Base-by-base conservation (phyloP, 306 rosid genomes). In the Vigna reflexopilosa region DNA sequence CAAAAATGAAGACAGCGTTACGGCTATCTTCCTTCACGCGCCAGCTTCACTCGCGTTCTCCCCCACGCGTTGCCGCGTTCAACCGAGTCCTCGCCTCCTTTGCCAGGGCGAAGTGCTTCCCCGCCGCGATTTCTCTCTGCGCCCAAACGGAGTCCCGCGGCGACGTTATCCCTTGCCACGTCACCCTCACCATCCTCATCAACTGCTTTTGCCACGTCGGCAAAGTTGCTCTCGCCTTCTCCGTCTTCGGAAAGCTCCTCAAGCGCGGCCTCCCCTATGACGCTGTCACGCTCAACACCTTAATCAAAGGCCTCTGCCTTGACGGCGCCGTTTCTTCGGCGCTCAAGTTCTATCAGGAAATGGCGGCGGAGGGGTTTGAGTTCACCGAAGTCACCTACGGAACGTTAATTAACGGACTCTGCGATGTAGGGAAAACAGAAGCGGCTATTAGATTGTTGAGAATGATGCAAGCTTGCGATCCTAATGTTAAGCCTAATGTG, bases 401-500 rank as follows among this genome's bases (percentile, higher is more conserved):
- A 14, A 59, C 40, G 9, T 14, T 59, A 13, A 59, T 59, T 5
- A 59, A 28, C 19, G 40, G 66, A 13, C 66, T 59, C 66, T 59
- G 66, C 38, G 66, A 59, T 13, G 19, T 0, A 12, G 66, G 66
- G 9, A 59, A 59, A 26, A 28, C 66, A 28, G 15, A 14, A 14
- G 19, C 3, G 5, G 66, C 40, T 0, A 8, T 28, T 28, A 26
- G 4, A 30, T 5, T 59, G 40, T 12, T 59, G 10, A 59, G 66
- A 2, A 26, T 14, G 38, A 2, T 59, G 11, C 32, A 55, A 58
- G 17, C 26, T 5, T 26, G 36, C 12, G 36, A 0, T 13, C 1
- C 13, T 26, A 58, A 28, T 6, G 66, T 59, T 59, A 59, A 59
- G 1, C 66, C 28, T n/a, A 34, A 76, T 70, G 81, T 70, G 13